Evolutionary conservation across 2,329 filamentous ascomycete species (phyloP).

Genomic region (Clonostachys byssicola): DNA sequence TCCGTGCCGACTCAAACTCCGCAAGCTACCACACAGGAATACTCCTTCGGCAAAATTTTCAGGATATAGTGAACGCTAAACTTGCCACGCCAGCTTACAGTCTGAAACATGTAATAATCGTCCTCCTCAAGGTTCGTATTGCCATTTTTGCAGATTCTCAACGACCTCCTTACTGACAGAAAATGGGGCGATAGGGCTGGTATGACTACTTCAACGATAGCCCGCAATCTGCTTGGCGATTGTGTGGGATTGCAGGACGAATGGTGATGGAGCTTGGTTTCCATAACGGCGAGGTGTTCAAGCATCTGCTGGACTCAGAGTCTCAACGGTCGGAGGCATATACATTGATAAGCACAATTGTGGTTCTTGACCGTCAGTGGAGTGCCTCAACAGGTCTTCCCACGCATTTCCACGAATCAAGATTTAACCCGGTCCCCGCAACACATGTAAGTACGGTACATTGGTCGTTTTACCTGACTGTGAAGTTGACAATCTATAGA

Average conservation of each 20-base stretch:
- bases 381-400: slow-evolving; percentile 9
- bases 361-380: slow-evolving; percentile 10
- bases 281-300: slow-evolving; percentile 14
- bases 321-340: slow-evolving; percentile 1
- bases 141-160: neutral
- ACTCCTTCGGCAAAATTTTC: slow-evolving; percentile 1
- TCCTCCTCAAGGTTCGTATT: slow-evolving; percentile 1
- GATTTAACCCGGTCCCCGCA: slow-evolving; percentile 3
- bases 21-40: neutral
- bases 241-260: slow-evolving; percentile 16
- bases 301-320: slow-evolving; percentile 6
- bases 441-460: neutral
- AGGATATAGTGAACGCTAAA: slow-evolving; percentile 2
- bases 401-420: slow-evolving; percentile 6
- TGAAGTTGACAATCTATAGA: neutral
- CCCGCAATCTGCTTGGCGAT: slow-evolving; percentile 14
- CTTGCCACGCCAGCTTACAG: slow-evolving; percentile 1
- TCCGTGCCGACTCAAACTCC: slow-evolving; percentile 4
- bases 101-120: slow-evolving; percentile 2
- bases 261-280: slow-evolving; percentile 18
- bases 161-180: neutral
- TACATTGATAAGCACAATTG: slow-evolving; percentile 5
- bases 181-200: slow-evolving; percentile 2
- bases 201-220: slow-evolving; percentile 16
- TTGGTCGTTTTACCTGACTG: neutral